Evolutionary conservation across 2,329 filamentous ascomycete genomes (phyloP).

Genomic region (Penicillium crustosum): DNA sequence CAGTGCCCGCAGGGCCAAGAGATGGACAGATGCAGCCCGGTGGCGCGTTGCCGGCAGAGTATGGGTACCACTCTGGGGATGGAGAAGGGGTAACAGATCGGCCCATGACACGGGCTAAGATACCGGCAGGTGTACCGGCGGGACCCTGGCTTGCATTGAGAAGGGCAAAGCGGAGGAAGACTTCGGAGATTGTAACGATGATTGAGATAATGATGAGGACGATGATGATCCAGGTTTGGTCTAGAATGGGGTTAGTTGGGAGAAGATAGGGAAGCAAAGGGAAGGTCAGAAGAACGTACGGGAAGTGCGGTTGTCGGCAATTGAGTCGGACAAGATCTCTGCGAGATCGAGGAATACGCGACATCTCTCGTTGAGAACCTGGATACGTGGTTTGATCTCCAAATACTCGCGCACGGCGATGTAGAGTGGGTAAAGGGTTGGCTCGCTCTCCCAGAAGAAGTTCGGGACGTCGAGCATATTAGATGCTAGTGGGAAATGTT

Average conservation of each 20-base stretch:
- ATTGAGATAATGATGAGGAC: slow-evolving; percentile 89
- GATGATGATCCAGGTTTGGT: slow-evolving; percentile 98
- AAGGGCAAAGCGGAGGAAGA: slow-evolving; percentile 80
- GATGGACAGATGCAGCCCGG: slow-evolving; percentile 26
- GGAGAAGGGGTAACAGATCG: slow-evolving; percentile 16
- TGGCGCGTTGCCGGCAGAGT: slow-evolving; percentile 12
- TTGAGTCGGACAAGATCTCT: slow-evolving; percentile 88
- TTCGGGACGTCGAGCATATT: slow-evolving; percentile 96
- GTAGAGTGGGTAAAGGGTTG: slow-evolving; percentile 91
- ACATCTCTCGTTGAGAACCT: slow-evolving; percentile 95
- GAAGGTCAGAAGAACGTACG: slow-evolving; percentile 40
- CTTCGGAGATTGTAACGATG: slow-evolving; percentile 84
- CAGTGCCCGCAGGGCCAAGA: slow-evolving; percentile 7
- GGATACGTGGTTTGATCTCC: slow-evolving; percentile 93
- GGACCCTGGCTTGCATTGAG: slow-evolving; percentile 46
- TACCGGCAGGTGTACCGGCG: slow-evolving; percentile 10
- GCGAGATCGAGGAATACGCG: slow-evolving; percentile 94
- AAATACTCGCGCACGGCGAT: slow-evolving; percentile 93
- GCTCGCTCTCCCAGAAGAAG: slow-evolving; percentile 84
- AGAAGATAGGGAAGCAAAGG: neutral
- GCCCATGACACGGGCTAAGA: slow-evolving; percentile 24
- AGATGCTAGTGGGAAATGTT: slow-evolving; percentile 59
- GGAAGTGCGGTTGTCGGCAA: slow-evolving; percentile 94
- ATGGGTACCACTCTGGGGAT: slow-evolving; percentile 16
- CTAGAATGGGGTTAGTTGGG: slow-evolving; percentile 25